Conservation (phyloP, 2,329 filamentous ascomycete species). For the Sarocladium kiliense region DNA sequence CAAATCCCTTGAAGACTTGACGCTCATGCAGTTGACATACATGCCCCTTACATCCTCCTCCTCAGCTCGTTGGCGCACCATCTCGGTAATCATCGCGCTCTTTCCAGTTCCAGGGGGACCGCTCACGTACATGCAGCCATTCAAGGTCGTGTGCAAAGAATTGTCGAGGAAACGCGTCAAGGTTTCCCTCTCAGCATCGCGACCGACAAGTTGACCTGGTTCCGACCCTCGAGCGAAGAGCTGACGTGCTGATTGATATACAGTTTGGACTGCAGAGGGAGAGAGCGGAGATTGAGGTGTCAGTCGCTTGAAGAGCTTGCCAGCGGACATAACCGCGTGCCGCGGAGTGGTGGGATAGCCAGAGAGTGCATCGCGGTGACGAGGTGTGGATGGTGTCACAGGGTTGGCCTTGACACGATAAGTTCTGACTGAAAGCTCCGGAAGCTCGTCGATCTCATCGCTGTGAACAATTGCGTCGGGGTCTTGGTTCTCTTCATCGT, state of each 20-base stretch:
- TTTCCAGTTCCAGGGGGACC: conserved; percentile 96
- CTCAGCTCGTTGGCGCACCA: conserved; percentile 56
- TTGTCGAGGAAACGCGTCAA: conserved; percentile 64
- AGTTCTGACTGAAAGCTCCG: conserved; percentile 26
- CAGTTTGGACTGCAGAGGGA: conserved; percentile 62
- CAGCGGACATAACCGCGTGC: conserved; percentile 74
- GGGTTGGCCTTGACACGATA: conserved; percentile 38
- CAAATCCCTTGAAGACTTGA: conserved; percentile 82
- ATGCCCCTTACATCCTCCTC: conserved; percentile 58
- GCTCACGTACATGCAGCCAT: conserved; percentile 89
- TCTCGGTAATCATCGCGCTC: conserved; percentile 83
- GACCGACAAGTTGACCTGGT: conserved; percentile 70
- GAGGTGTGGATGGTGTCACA: conserved; percentile 66
- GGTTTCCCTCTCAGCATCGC: conserved; percentile 63
- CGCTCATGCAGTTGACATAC: conserved; percentile 95
- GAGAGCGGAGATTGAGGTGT: conserved; percentile 73
- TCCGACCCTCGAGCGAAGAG: conserved; percentile 77
- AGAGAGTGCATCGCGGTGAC: conserved; percentile 73
- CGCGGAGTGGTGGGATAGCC: conserved; percentile 73
- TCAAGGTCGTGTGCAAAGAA: conserved; percentile 37
- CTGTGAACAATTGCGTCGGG: conserved; percentile 34
- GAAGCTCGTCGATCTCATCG: conserved; percentile 30
- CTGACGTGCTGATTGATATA: conserved; percentile 85
- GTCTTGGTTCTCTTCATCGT: conserved; percentile 66
- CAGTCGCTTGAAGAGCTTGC: conserved; percentile 69